Base-by-base conservation (phyloP, 805 yeast genomes). In the Scheffersomyces coipomensis region DNA sequence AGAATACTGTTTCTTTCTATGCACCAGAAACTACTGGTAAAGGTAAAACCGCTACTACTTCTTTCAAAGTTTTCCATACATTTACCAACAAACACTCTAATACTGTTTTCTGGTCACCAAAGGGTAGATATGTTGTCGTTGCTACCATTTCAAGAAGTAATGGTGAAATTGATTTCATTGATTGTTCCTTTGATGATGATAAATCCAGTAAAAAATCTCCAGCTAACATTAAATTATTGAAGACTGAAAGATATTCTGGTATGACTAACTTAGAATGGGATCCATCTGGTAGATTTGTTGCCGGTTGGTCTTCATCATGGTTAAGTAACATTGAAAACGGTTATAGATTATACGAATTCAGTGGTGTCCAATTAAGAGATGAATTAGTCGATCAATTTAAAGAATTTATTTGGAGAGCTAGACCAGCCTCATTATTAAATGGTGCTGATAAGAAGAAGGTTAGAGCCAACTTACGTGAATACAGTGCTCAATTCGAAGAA, bases 371-470 rank as follows among this genome's bases (percentile, higher is more conserved):
- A 48, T 63, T 88, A 44, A 81, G 83, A 51, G 93, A 86, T 53
- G 96, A 90, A 56, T 64, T 76, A 18, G 64, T 87, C 45, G 93
- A 87, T 53, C 85, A 83, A 40, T 88, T 93, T 78, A 86, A 82
- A 68, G 90, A 86, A 46, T 87, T 91, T 56, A 73, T 79, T 46
- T 93, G 99, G 99, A 86, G 99, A 75, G 98, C 98, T 56, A 83
- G 99, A 71, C 99, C 99, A 37, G 79, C 78, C 15, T 75, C 89
- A 2, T 65, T 83, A 48, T 78, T 93, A 58, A 72, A 82, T 45
- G 80, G 83, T 53, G 84, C 80, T 49, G 95, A 88, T 63, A 80
- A 80, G 73, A 88, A 88, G 84, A 85, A 83, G 76, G 88, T 93
- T 47, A 79, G 88, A 73, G 86, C 87, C 85, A 85, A 85, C 71